Conservation (phyloP, 1,284 basidiomycete species). For the Stereum hirsutum region DNA sequence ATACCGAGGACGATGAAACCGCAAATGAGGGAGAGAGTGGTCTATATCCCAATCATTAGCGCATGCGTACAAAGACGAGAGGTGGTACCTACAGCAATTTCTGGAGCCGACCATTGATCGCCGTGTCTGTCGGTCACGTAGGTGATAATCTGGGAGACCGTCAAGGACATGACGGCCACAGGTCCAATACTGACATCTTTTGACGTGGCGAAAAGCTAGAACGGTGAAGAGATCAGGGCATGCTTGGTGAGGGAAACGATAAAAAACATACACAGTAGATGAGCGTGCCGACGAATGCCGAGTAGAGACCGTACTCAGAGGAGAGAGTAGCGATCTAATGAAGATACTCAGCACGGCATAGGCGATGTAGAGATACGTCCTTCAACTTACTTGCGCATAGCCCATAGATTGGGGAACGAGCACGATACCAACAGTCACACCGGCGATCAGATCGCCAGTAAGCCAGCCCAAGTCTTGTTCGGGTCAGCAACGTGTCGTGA, state of each 20-base stretch:
- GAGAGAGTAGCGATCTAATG: conserved; percentile 75
- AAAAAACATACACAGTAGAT: conserved; percentile 60
- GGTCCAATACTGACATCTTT: conserved; percentile 96
- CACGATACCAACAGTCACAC: conserved; percentile 87
- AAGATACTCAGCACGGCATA: neutral
- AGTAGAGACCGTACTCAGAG: conserved; percentile 90
- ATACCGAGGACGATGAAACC: conserved; percentile 93
- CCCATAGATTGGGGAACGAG: conserved; percentile 87
- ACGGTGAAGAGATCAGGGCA: conserved; percentile 7
- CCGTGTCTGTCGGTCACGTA: conserved; percentile 48
- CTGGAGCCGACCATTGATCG: conserved; percentile 47
- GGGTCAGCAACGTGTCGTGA: conserved; percentile 3
- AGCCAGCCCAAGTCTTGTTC: conserved; percentile 55
- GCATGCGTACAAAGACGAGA: too few relatives aligned
- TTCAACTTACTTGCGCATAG: conserved; percentile 50
- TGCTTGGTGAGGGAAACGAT: conserved; percentile 17
- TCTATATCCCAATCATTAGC: too few relatives aligned
- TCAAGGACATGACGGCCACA: conserved; percentile 95
- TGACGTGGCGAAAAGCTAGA: conserved; percentile 82
- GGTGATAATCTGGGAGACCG: conserved; percentile 76
- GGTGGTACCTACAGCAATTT: too few relatives aligned
- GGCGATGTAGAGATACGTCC: neutral
- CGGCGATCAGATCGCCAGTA: conserved; percentile 78
- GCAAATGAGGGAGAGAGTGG: conserved; percentile 78
- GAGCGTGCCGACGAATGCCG: conserved; percentile 85